A percentile compares a stretch with the other conserved stretches of the same genome.
Evolutionary conservation across 2,329 filamentous ascomycete genomes (phyloP).

Genomic region (Phaeosphaeria sp.): DNA sequence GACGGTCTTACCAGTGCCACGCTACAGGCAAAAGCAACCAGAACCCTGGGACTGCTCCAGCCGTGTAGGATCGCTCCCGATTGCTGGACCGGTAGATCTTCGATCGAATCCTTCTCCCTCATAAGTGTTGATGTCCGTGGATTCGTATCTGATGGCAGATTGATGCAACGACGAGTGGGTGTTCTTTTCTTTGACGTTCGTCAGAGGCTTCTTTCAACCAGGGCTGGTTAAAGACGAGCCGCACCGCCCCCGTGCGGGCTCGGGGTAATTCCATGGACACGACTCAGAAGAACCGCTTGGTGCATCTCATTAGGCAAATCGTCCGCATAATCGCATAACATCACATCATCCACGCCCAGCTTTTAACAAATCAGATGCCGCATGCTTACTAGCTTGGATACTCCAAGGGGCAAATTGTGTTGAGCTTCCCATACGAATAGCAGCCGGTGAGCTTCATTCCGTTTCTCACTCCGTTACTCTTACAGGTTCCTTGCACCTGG

Average conservation of each 20-base stretch:
- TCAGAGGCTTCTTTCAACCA: not conserved
- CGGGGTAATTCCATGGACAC: not conserved
- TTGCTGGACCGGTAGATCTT: not conserved
- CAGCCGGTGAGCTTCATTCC: slow-evolving; percentile 1
- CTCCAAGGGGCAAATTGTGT: not conserved
- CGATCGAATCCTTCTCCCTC: not conserved
- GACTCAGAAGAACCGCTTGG: not conserved
- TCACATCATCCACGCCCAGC: not conserved
- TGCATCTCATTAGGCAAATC: not conserved
- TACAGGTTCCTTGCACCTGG: not conserved
- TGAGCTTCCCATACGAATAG: slow-evolving; percentile 3
- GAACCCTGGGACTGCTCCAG: not conserved
- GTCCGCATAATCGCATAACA: not conserved
- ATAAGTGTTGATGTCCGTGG: not conserved
- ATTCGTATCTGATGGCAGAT: not conserved
- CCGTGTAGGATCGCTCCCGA: not conserved
- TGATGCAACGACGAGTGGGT: not conserved
- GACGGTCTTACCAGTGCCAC: not conserved
- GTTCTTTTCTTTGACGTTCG: not conserved
- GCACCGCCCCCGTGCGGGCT: not conserved
- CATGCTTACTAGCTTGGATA: not conserved
- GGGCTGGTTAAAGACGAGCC: not conserved
- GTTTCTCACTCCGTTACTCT: not conserved
- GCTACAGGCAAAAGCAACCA: not conserved
- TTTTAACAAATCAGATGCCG: not conserved